Evolutionary conservation across 192 early-diverging fungal species (phyloP), one percentile per base, ranked within the genome.

Genomic region (Powellomyces hirtus): DNA sequence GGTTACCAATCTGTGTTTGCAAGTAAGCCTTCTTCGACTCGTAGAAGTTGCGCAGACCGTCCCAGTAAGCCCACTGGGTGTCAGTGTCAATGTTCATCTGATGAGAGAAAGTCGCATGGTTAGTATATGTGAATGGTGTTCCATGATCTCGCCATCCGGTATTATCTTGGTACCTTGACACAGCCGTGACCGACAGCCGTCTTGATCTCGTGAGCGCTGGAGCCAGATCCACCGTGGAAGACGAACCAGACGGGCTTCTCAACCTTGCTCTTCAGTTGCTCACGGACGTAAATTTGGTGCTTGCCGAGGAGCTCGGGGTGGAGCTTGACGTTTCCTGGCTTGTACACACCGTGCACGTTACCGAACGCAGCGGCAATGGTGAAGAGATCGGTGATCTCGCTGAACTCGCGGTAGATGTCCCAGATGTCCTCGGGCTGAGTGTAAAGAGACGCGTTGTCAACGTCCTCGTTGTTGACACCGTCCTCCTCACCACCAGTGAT

Each of bases 51-150:
- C 85, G 86, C 70, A 97, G 85, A 70, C 95, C 93, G 37, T 78
- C 68, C 83, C 92, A 93, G 85, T 96, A 97, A 30, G 94, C 93
- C 90, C 90, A 97, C 83, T 97, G 95, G 38, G 95, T 97, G 77
- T 97, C 95, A 56, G 95, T 98, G 76, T 98, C 95, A 77, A 98
- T 92, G 86, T 98, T 98, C 95, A 98, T 98, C 91, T 78, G 36
- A 10, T 24, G 53, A 56, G 26, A 56, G 29, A 56, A 18, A 56
- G 53, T 5, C n/a, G n/a, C n/a, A n/a, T n/a, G n/a, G n/a, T n/a
- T n/a, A n/a, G n/a, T n/a, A n/a, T n/a, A n/a, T n/a, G n/a, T n/a
- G n/a, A n/a, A 42, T 42, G 11, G 7, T 7, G 40, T 60, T 60
- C 22, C 36, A n/a, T n/a, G 11, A 24, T 38, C 16, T 18, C 29